Conservation (phyloP, 371 early-diverging fungal species). For the Rhizomucor pusillus region DNA sequence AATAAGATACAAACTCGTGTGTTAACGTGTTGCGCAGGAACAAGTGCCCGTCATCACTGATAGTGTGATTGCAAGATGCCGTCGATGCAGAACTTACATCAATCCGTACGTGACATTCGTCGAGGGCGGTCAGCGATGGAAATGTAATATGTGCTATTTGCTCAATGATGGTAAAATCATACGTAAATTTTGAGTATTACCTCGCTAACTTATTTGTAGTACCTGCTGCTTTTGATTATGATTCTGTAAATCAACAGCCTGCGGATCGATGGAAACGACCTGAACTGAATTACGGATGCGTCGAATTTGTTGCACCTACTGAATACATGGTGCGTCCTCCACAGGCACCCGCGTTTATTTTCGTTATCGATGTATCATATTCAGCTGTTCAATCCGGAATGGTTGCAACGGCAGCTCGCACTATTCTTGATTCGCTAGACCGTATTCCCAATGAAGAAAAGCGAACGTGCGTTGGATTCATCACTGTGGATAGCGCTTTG, state of each 20-base stretch:
- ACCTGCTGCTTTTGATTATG: conserved; percentile 78
- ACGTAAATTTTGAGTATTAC: not conserved
- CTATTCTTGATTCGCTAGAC: conserved; percentile 83
- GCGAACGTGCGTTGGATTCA: conserved; percentile 86
- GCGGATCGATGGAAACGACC: conserved; percentile 70
- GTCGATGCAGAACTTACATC: conserved; percentile 94
- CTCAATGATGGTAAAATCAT: conserved; percentile 76
- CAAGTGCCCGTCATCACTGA: conserved; percentile 85
- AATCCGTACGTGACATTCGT: conserved; percentile 94
- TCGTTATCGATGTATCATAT: conserved; percentile 92
- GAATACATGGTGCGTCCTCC: conserved; percentile 76
- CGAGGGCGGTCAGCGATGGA: conserved; percentile 93
- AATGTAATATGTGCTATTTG: conserved; percentile 93
- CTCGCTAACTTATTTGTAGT: conserved; percentile 32
- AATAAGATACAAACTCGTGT: not conserved
- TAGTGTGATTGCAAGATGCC: conserved; percentile 87
- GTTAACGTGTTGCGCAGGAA: conserved; percentile 29
- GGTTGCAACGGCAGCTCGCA: conserved; percentile 71
- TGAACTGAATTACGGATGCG: conserved; percentile 68
- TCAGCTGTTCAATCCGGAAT: conserved; percentile 80
- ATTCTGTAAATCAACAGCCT: conserved; percentile 59
- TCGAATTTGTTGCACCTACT: conserved; percentile 79
- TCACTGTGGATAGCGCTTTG: conserved; percentile 85
- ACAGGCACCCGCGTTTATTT: conserved; percentile 89
- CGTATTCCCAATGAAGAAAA: conserved; percentile 85